Evolutionary conservation across 441 rosid species (phyloP), one percentile per base, ranked within the genome.

Genomic region (Pelargonium fulgidum): DNA sequence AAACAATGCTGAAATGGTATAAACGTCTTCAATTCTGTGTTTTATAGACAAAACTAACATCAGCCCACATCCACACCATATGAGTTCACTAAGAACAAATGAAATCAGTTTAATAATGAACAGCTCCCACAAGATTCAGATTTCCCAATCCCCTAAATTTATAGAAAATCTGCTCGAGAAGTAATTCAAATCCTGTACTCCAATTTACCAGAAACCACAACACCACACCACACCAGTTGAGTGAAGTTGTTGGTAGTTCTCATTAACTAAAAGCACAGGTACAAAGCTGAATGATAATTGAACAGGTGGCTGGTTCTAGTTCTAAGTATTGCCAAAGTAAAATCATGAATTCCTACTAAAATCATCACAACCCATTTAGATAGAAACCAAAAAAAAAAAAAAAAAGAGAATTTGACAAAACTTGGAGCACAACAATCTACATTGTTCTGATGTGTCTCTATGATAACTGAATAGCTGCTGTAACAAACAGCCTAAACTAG

Each of bases 1-100:
- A 74, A 20, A 65, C 68, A 75, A 70, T 68, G 67, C 47, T 41
- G 14, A 64, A 64, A 44, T n/a, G 47, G 33, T 62, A 56, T 44
- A 33, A 62, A 17, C 24, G 66, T 47, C 58, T 58, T 66, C 16
- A 1, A 54, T 33, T 17, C 19, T 20, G 72, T 39, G 65, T 73
- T 3, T 20, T 47, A n/a, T 36, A 36, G n/a, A 24, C 50, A 39
- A 73, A 62, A 16, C 61, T 48, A 66, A 62, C 56, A 13, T n/a
- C 64, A 74, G 59, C 11, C 2, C 62, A 8, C 63, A 58, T 19
- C 20, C 63, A 58, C 5, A 19, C 63, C 29, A 58, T 7, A 7
- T 10, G 47, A 13, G 63, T 19, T 9, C n/a, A 20, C 29, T 20
- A 2, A 9, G 29, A 19, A 12, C 7, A 58, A 10, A 9, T 58